Evolutionary conservation across 768 basidiomycete species (phyloP), one percentile per base, ranked within the genome.

Genomic region (Punctularia strigosozonata): DNA sequence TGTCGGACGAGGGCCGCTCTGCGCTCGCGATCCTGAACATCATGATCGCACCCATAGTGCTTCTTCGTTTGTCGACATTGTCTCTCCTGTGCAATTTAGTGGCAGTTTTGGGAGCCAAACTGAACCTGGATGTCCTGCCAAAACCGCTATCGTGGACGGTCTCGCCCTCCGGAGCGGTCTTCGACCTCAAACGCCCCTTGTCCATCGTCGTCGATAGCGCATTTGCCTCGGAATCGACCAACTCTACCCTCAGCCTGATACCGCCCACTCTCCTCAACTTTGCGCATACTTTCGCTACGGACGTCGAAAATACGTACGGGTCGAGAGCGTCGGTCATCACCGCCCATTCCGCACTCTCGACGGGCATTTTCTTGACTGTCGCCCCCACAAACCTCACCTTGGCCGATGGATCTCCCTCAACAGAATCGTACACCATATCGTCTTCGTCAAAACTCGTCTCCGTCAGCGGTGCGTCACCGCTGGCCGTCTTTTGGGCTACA

Each of bases 401-500:
- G 13, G 50, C 51, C 22, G 46, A 45, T 23, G 50, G 46, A 6
- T 17, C 45, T 10, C 17, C 39, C 30, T 50, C 52, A n/a, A 43
- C 40, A 13, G 52, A 55, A 35, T 52, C 45, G 6, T 53, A 53
- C 28, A 36, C 43, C 26, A 35, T 55, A 36, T 37, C 39, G 18
- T 46, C 50, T 19, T 36, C 43, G 12, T 5, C 39, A 8, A 26
- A 30, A 4, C 21, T 31, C 24, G 45, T 55, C 19, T 38, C 21
- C n/a, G 50, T 55, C 25, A 43, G 26, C 25, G 50, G 47, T n/a
- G 18, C 46, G 8, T 52, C 52, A 12, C 44, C 49, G 21, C 51
- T 49, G 24, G 54, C 52, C 25, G 48, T 40, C 5, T 55, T 52
- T 40, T 55, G 54, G 52, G 54, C 38, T 6, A 52, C 54, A 15